These are phyloP conservation scores for Ceratocystis papillata DNA, from an alignment of 2,329 filamentous ascomycete species.

Conservation along the genomic window DNA sequence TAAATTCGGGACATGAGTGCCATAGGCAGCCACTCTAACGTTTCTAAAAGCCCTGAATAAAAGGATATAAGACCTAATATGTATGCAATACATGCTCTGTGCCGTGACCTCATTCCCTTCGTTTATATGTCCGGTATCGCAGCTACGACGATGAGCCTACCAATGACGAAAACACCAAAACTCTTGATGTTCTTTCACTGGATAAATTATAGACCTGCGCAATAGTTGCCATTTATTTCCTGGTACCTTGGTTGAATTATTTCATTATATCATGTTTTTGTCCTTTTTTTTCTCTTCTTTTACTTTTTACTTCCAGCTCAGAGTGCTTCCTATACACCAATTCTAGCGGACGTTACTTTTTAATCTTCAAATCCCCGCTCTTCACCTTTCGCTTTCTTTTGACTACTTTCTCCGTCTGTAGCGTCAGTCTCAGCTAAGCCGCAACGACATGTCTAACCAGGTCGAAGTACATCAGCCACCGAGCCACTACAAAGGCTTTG, in stretches of 20 bases:
- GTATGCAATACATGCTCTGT: not conserved
- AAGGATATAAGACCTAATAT: not conserved
- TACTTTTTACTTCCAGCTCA: not conserved
- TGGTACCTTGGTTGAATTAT: not conserved
- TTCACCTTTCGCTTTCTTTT: not conserved
- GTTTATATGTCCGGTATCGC: not conserved
- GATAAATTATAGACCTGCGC: too few species aligned
- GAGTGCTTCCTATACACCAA: not conserved
- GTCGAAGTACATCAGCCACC: slow-evolving; percentile 23
- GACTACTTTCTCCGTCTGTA: not conserved
- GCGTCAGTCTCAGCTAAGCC: not conserved
- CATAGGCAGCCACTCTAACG: not conserved
- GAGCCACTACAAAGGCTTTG: slow-evolving; percentile 85
- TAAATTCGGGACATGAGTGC: not conserved
- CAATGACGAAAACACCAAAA: too few species aligned
- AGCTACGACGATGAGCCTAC: not conserved
- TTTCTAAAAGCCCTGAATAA: not conserved
- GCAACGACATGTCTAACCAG: slow-evolving; percentile 7
- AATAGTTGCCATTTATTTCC: not conserved
- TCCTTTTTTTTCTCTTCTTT: not conserved
- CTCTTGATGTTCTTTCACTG: too few species aligned
- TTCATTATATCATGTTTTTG: not conserved
- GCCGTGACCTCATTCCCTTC: not conserved
- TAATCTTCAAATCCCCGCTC: slow-evolving; percentile 4
- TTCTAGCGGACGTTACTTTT: not conserved